Base-by-base conservation (phyloP, 2,329 filamentous ascomycete genomes). In the Cadophora sp. region DNA sequence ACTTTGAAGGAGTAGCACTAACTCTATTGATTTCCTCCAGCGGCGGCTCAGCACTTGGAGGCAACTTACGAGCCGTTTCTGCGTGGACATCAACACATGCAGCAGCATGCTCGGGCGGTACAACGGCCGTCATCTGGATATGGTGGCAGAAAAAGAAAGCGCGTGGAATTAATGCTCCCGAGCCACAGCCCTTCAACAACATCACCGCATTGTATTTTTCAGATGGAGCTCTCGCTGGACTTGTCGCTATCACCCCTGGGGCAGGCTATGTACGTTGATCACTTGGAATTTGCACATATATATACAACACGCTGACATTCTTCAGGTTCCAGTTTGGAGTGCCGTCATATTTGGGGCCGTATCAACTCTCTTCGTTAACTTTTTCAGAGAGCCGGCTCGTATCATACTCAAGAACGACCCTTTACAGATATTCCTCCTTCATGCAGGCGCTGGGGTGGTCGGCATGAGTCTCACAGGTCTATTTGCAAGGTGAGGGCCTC, bases 381-480 rank as follows among this genome's bases (percentile, higher is more conserved):
- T 95, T 76, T 92, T 90, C 24, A 96, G 93, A 11, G 95, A 96
- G 82, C 84, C 96, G 74, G 96, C 96, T 81, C 96, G 94, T 78
- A 81, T 92, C 66, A 82, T 96, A 59, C 83, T 85, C 60, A 89
- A 93, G 73, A 93, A 96, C 74, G 93, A 96, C 75, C 91, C 92
- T 3, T 84, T 96, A 62, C 93, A 96, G 79, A 95, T 94, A 77
- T 94, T 94, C 73, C 92, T 91, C n/a, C 91, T 94, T 13, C 92
- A 95, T 77, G 90, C 84, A 50, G 83, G 95, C 59, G 92, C 92
- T 63, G 92, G 92, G 50, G 79, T 94, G 6, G 88, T 93, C 50
- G 92, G 92, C 62, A 94, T 94, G 77, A 83, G 94, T 61, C 82
- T 89, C 73, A 95, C 91, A 2, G 92, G 84, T 47, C 88, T 96